phyloP scores from a whole-genome alignment of 306 rosid genomes.

The Sicyos edulis region DNA sequence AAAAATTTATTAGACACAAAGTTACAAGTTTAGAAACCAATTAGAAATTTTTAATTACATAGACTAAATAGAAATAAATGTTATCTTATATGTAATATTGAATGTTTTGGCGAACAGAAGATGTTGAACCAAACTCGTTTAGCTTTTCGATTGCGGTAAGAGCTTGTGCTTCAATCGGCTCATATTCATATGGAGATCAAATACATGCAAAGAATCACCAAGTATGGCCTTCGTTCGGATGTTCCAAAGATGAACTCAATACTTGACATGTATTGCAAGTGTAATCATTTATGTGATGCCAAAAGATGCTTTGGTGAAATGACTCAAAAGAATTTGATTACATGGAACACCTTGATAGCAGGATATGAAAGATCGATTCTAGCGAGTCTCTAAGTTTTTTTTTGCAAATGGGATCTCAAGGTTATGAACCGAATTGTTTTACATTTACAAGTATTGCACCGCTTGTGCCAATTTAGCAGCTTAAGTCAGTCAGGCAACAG shows the following conservation, averaged over 20 bases:
- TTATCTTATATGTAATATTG: conserved; percentile 10
- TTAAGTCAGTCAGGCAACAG: conserved; percentile 56
- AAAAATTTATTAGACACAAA: conserved; percentile 13
- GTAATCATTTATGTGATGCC: conserved; percentile 46
- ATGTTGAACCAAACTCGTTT: conserved; percentile 46
- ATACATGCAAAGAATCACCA: conserved; percentile 60
- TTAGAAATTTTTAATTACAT: neutral
- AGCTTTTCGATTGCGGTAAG: conserved; percentile 71
- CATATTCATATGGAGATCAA: conserved; percentile 45
- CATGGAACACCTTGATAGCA: conserved; percentile 73
- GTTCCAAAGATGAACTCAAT: conserved; percentile 67
- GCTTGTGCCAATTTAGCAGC: conserved; percentile 61
- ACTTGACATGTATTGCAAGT: conserved; percentile 76
- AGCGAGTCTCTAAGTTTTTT: conserved; percentile 46
- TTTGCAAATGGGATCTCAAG: conserved; percentile 48
- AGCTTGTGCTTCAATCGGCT: conserved; percentile 56
- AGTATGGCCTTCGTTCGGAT: conserved; percentile 45
- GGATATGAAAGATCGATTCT: conserved; percentile 54
- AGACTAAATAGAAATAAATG: neutral
- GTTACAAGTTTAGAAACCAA: neutral
- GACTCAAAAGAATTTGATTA: conserved; percentile 47
- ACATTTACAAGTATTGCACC: conserved; percentile 53
- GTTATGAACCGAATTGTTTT: conserved; percentile 56
- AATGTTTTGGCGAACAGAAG: conserved; percentile 47
- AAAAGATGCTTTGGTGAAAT: conserved; percentile 50